Evolutionary conservation across 2,329 filamentous ascomycete species (phyloP), one percentile per base, ranked within the genome.

Genomic region (Penicillium verrucosum): DNA sequence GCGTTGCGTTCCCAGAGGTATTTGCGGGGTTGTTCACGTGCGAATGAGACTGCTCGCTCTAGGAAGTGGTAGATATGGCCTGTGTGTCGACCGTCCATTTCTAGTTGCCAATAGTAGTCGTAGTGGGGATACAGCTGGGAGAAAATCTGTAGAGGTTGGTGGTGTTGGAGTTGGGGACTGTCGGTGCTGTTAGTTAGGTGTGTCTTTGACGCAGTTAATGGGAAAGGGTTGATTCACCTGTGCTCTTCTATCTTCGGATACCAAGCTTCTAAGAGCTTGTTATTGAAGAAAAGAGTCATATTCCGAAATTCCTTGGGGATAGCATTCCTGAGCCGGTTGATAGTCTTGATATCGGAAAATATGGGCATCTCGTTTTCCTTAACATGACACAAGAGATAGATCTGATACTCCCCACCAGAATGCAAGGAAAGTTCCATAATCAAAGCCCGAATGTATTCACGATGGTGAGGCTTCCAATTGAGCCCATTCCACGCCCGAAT

Each of bases 401-500:
- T 81, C 27, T 84, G 81, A 65, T 92, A 92, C 69, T 92, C 88
- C 34, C 85, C 88, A n/a, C 89, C 88, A 0, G 88, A 89, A 54
- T 83, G 82, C 49, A 93, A 75, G 10, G 85, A 82, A 7, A 92
- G 77, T 72, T 97, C 92, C 23, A 87, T 84, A 68, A 97, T 91
- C 74, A 96, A 84, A 32, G 92, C 88, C 30, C 92, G 87, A 36
- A 97, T 75, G 67, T 91, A 90, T 73, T 92, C 85, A 47, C 93
- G 81, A 68, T 94, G 90, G 66, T 96, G 89, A 41, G 89, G 83
- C 10, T 85, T 85, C 80, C 91, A 97, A 9, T 84, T 66, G 64
- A 89, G 95, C 64, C 89, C 88, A 63, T 88, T 85, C 89, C 90
- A 96, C 48, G 89, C 88, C 25, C 92, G 84, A 25, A 97, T 83